A percentile compares a stretch with the other conserved stretches of the same genome.
phyloP scores from a whole-genome alignment of 164 flowering plant species.

The Paratinospora sagittata region DNA sequence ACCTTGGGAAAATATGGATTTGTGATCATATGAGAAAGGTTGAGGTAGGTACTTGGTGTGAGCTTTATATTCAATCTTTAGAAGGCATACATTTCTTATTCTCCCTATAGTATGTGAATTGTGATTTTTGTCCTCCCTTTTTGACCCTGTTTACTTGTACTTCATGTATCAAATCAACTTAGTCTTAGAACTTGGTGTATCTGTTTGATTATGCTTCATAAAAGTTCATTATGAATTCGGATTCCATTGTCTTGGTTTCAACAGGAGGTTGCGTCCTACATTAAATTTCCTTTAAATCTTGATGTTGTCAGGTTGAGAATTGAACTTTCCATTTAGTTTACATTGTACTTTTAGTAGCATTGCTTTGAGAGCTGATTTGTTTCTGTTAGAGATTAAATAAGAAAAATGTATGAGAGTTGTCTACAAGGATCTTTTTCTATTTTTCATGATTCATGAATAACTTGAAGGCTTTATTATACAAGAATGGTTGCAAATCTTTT shows the following conservation, averaged over 20 bases:
- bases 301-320: too few species aligned
- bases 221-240: background rate
- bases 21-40: slow-evolving; percentile 1
- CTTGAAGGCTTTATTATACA: background rate
- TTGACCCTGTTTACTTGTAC: slow-evolving; percentile 1
- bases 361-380: background rate
- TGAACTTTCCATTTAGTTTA: too few species aligned
- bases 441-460: background rate
- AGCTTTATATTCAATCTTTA: background rate
- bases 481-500: background rate
- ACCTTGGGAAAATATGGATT: background rate
- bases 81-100: slow-evolving; percentile 6
- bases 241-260: background rate
- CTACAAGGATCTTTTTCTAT: too few species aligned
- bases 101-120: slow-evolving; percentile 2
- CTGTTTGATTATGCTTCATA: background rate
- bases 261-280: too few species aligned
- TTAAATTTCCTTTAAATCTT: too few species aligned
- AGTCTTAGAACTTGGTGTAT: background rate
- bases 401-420: background rate
- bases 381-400: background rate
- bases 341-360: background rate
- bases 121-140: background rate
- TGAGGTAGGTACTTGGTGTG: slow-evolving; percentile 2
- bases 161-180: background rate